Evolutionary conservation across 2,329 filamentous ascomycete genomes (phyloP).

Genomic region (Diaporthe capsici): DNA sequence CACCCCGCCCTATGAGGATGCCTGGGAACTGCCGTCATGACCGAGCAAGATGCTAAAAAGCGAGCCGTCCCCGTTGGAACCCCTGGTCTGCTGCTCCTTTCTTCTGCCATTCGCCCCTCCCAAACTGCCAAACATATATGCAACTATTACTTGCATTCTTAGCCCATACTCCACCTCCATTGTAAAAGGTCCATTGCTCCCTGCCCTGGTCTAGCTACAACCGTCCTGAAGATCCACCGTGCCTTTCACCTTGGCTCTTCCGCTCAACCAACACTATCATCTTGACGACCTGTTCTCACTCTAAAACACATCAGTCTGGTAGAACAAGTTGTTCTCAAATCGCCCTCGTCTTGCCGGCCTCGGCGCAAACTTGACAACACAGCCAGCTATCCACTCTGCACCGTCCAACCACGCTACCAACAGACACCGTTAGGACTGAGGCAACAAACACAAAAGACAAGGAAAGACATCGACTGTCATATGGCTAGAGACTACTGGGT

Average conservation of each 20-base stretch:
- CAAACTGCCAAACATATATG: conserved; percentile 33
- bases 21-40: conserved; percentile 30
- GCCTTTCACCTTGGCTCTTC: not conserved
- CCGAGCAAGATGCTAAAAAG: conserved; percentile 40
- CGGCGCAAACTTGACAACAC: not conserved
- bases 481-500: conserved; percentile 42
- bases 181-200: conserved; percentile 28
- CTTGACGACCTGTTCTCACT: not conserved
- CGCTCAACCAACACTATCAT: not conserved
- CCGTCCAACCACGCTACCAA: not conserved
- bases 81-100: conserved; percentile 30
- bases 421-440: not conserved
- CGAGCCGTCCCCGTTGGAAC: conserved; percentile 31
- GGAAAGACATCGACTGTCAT: not conserved
- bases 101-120: conserved; percentile 36
- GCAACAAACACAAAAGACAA: not conserved
- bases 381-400: not conserved
- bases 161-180: conserved; percentile 30
- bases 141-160: conserved; percentile 38
- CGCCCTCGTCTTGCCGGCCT: not conserved
- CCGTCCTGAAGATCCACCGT: conserved; percentile 17
- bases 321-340: not conserved
- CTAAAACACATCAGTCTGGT: not conserved
- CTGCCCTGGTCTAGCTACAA: conserved; percentile 35
- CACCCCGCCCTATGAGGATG: conserved; percentile 29